Evolutionary conservation across 805 yeast genomes (phyloP), one percentile per base, ranked within the genome.

Genomic region (Yamadazyma paraphyllophila): DNA sequence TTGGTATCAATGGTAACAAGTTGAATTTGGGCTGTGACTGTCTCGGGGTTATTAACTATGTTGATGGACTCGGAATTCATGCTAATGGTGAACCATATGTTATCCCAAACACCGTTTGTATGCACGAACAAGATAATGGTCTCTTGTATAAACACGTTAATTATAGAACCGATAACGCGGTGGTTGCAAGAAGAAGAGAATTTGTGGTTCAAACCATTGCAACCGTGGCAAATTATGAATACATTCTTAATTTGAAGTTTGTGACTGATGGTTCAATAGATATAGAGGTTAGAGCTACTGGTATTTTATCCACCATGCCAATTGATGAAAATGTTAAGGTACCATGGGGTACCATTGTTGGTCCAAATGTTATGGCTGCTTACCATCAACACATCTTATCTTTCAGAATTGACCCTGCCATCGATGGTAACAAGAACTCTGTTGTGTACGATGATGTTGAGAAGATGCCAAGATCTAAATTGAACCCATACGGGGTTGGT

Each of bases 141-240:
- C 68, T 86, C 49, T 69, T 84, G 61, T 86, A 78, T 76, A 84
- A 86, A 72, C 95, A 86, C 67, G 80, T 82, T 54, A 86, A 86
- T 73, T 86, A 82, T 73, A 77, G 95, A 74, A 85, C 85, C 47
- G 72, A 74, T 48, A 71, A 74, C 47, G 80, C 88, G n/a, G 83
- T 82, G 52, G 82, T 83, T 50, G 82, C 85, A 17, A 81, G 94
- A 74, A 81, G 83, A 71, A 80, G 92, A 67, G 88, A 85, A 63
- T 81, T 86, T 55, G 82, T 85, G 37, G 77, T 85, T 50, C 92
- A 86, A 71, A 83, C 88, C 45, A 82, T 86, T 60, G 88, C 91
- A 27, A 86, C 94, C 33, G 92, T 85, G 51, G 89, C 90, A 48
- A 86, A 86, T 73, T 86, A 86, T 69, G 94, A 86, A 69, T 86